phyloP scores from a whole-genome alignment of 805 yeast species.

The Zygosaccharomyces bailii region DNA sequence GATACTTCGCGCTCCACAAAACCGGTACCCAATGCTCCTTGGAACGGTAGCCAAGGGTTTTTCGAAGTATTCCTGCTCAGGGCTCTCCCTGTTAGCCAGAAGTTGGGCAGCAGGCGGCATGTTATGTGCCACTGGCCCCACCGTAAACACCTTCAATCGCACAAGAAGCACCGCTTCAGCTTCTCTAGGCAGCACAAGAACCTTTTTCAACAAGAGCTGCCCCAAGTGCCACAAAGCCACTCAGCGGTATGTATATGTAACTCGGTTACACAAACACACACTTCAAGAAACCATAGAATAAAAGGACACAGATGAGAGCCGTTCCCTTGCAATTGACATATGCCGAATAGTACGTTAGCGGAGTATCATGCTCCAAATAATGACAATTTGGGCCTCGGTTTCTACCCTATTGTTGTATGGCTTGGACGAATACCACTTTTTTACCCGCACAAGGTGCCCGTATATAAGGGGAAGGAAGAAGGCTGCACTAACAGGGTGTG shows the following conservation, averaged over 20 bases:
- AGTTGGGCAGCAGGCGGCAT: background rate
- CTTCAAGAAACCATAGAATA: background rate
- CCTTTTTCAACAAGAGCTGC: constrained; percentile 16
- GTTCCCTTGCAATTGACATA: background rate
- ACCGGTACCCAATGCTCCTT: background rate
- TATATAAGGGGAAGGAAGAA: constrained; percentile 3
- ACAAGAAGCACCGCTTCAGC: background rate
- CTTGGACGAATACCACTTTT: background rate
- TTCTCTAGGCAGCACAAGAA: constrained; percentile 3
- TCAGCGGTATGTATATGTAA: constrained; percentile 5
- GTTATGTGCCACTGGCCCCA: background rate
- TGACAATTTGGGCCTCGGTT: background rate
- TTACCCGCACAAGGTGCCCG: constrained; percentile 7
- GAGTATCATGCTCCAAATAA: background rate
- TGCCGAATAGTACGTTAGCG: background rate
- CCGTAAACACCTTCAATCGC: background rate
- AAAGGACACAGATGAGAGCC: background rate
- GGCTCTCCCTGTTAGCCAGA: background rate
- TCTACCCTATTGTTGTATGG: constrained; percentile 3
- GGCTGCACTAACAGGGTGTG: background rate
- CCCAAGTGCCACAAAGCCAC: constrained; percentile 16
- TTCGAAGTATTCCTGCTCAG: background rate
- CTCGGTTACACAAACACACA: constrained; percentile 1
- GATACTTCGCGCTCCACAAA: background rate
- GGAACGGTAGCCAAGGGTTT: constrained; percentile 2